Base-by-base conservation (phyloP, 2,329 filamentous ascomycete species). In the Penicillium sp. region DNA sequence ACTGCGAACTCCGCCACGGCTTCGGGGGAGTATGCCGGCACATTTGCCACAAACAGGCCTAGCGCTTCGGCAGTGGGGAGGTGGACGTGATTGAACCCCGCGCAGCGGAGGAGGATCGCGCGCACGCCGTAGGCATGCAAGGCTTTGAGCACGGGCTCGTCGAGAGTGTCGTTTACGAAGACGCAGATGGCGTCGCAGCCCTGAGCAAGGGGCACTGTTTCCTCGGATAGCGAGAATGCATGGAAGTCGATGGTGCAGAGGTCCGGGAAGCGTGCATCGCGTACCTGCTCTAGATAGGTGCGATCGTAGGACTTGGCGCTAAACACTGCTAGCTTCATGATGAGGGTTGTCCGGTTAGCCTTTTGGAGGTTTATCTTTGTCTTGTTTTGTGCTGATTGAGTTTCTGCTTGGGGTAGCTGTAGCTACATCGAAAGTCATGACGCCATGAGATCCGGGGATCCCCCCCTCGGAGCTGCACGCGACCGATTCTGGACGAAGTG, bases 1-100 rank as follows among this genome's bases (percentile, higher is more conserved):
- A 89, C 80, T 39, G 85, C 81, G 64, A 88, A 89, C 76, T 89
- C 86, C 60, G 86, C 86, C 2, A 89, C 86, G 2, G 86, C 84
- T 69, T 89, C 84, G 55, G 86, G 86, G 7, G 85, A 86, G 73
- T 89, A 89, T 3, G 84, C 81, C 1, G 86, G 86, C 32, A 89
- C 86, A 56, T 86, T 85, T 61, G 85, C 84, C 43, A 88, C 85
- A 64, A 83, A 82, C 59, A 89, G 72, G 53, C 81, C 80, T 3
- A 84, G 77, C 18, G 70, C 66, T 61, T 79, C 75, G 51, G 86
- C 86, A 1, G 77, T 74, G 16, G 69, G 67, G 21, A 89, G 80
- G 65, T 89, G 83, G 55, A 89, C 82, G 62, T 87, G 84, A 75
- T 89, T 88, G 77, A 79, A 87, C 53, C 86, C 86, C 1, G 86